Conservation (phyloP, 805 yeast genomes). For the Kregervanrija fluxuum region DNA sequence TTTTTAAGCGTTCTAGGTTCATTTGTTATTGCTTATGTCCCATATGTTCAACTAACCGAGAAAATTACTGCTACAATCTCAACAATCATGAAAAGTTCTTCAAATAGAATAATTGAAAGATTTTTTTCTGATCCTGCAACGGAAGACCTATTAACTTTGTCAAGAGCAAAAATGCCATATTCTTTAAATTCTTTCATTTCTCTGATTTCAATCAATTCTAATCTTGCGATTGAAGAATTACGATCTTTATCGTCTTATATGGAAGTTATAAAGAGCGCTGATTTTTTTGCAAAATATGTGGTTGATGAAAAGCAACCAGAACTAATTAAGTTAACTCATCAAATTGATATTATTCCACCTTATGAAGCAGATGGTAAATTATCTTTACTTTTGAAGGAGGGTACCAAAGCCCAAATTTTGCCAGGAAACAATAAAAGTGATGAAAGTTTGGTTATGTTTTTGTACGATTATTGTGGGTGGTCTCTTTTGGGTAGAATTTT, state of each 20-base stretch:
- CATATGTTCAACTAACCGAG: constrained; percentile 41
- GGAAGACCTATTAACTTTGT: constrained; percentile 38
- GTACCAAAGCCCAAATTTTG: constrained; percentile 55
- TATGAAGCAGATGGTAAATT: constrained; percentile 39
- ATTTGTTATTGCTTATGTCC: constrained; percentile 38
- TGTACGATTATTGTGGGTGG: constrained; percentile 81
- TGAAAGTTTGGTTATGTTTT: constrained; percentile 48
- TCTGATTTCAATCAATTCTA: constrained; percentile 54
- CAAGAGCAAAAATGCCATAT: constrained; percentile 71
- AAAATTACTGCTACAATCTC: constrained; percentile 36
- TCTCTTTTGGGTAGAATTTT: constrained; percentile 71
- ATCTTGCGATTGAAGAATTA: constrained; percentile 60
- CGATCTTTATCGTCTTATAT: constrained; percentile 55
- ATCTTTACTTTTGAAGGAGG: constrained; percentile 37
- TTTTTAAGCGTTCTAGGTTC: constrained; percentile 44
- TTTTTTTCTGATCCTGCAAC: constrained; percentile 42
- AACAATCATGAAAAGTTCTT: constrained; percentile 35
- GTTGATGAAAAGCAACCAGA: constrained; percentile 49
- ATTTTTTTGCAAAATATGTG: constrained; percentile 33
- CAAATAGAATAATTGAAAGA: constrained; percentile 34
- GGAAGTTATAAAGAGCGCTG: constrained; percentile 33
- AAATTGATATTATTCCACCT: constrained; percentile 42
- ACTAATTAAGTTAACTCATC: constrained; percentile 34
- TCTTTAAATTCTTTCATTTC: constrained; percentile 54
- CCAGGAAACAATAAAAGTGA: constrained; percentile 3